Evolutionary conservation across 2,329 filamentous ascomycete genomes (phyloP), one percentile per base, ranked within the genome.

Genomic region (Arachnomyces sp.): DNA sequence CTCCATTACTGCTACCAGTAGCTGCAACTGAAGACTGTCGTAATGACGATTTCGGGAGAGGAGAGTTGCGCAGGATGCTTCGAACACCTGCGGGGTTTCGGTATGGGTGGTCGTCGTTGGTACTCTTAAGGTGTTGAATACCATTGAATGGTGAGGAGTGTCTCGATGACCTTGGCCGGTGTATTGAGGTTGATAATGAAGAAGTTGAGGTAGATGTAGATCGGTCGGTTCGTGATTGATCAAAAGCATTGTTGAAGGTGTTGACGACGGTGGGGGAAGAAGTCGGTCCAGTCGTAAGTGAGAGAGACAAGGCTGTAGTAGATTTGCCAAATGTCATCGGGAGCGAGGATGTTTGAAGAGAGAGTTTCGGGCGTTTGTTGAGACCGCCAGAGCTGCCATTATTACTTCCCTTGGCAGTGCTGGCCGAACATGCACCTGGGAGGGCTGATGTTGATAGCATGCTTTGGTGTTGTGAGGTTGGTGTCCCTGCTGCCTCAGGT

Each of bases 161-260:
- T 3, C 20, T 34, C 3, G 34, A 36, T 7, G 39, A 46, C 4
- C 9, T 33, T 32, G 33, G 31, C 16, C 15, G 32, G 16, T 29
- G 17, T 16, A 29, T 32, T 25, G 42, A 39, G 3, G 38, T 34
- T 29, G 40, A 38, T 2, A 31, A 41, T 18, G 51, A 38, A 7
- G 47, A 30, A 6, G 37, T 36, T 20, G 33, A 15, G 25, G 13
- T 40, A 15, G 39, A 16, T 30, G 40, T 15, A 3, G 37, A 7
- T 33, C n/a, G 17, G 14, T 44, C 38, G 12, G 38, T 25, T 8
- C 15, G 8, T 15, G 31, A 17, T 16, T 29, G 28, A 13, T 35
- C 69, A 49, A 76, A 77, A 37, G 73, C 71, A 59, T 81, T 81
- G 50, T 64, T 70, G 53, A 78, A 77, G 38, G 77, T 81, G 57